Evolutionary conservation across 257 asterid genomes (phyloP).

Genomic region (Gentiana macrophylla): DNA sequence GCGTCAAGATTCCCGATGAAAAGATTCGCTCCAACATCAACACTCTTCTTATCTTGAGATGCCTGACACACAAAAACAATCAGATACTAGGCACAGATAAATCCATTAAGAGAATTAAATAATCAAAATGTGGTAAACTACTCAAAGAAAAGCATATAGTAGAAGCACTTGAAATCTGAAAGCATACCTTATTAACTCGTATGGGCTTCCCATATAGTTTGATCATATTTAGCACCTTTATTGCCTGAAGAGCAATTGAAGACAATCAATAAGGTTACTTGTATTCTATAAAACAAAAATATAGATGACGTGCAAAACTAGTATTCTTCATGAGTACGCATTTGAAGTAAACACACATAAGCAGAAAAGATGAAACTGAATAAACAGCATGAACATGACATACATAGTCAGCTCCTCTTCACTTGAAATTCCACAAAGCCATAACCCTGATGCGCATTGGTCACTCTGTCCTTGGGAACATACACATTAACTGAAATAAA

Average conservation of each 20-base stretch:
- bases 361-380: constrained; percentile 5
- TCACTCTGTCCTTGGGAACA: constrained; percentile 96
- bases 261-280: background rate
- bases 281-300: background rate
- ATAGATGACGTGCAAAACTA: background rate
- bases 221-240: constrained; percentile 87
- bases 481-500: constrained; percentile 64
- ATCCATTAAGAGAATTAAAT: too few species aligned
- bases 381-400: constrained; percentile 15
- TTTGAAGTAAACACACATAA: background rate
- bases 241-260: constrained; percentile 46
- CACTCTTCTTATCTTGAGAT: constrained; percentile 93
- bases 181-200: constrained; percentile 75
- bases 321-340: too few species aligned
- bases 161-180: background rate
- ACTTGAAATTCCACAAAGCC: constrained; percentile 90
- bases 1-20: constrained; percentile 96
- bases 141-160: too few species aligned
- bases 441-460: constrained; percentile 89
- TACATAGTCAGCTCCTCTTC: constrained; percentile 98
- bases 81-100: too few species aligned
- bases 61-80: constrained; percentile 39
- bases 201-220: constrained; percentile 84
- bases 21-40: constrained; percentile 96
- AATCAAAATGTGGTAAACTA: too few species aligned